phyloP scores from a whole-genome alignment of 2,329 filamentous ascomycete species.

The Colletotrichum tamarilloi region DNA sequence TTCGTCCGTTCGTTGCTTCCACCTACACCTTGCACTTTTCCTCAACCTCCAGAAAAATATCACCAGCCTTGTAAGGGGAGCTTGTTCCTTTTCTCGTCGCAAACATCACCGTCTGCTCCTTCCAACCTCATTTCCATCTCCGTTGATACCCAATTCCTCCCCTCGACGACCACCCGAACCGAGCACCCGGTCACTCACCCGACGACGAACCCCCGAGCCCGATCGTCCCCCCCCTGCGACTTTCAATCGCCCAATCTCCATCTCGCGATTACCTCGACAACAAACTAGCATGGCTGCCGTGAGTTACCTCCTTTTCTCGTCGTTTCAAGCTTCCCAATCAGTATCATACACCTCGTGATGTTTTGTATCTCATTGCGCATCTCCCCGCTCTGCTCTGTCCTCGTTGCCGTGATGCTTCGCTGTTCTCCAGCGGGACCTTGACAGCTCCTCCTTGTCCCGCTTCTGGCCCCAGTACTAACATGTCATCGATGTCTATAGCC shows the following conservation, averaged over 20 bases:
- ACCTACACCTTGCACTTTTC: constrained; percentile 36
- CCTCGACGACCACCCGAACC: constrained; percentile 21
- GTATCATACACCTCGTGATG: not conserved
- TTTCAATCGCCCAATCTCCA: constrained; percentile 20
- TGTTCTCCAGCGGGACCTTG: not conserved
- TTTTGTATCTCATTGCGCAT: not conserved
- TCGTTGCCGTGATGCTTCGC: constrained; percentile 7
- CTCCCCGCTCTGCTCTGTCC: not conserved
- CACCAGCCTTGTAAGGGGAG: constrained; percentile 38
- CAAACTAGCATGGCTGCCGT: constrained; percentile 37
- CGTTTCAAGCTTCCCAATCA: not conserved
- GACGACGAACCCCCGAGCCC: constrained; percentile 29
- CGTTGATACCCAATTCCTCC: constrained; percentile 36
- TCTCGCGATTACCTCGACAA: constrained; percentile 33
- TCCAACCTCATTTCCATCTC: constrained; percentile 34
- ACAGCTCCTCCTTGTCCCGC: constrained; percentile 28
- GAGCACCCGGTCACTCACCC: constrained; percentile 21
- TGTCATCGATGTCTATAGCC: constrained; percentile 42
- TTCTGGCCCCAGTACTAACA: constrained; percentile 23
- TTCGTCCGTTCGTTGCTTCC: constrained; percentile 36
- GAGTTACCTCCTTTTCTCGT: constrained; percentile 19
- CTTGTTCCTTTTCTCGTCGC: constrained; percentile 36
- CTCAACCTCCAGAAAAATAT: constrained; percentile 38
- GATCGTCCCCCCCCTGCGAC: constrained; percentile 22
- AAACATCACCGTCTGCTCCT: constrained; percentile 35